Percentiles rank a stretch among this genome's conserved stretches.
These are phyloP conservation scores for Pulchroboletus neoregius DNA, from an alignment of 1,284 basidiomycete genomes.

Conservation along the genomic window DNA sequence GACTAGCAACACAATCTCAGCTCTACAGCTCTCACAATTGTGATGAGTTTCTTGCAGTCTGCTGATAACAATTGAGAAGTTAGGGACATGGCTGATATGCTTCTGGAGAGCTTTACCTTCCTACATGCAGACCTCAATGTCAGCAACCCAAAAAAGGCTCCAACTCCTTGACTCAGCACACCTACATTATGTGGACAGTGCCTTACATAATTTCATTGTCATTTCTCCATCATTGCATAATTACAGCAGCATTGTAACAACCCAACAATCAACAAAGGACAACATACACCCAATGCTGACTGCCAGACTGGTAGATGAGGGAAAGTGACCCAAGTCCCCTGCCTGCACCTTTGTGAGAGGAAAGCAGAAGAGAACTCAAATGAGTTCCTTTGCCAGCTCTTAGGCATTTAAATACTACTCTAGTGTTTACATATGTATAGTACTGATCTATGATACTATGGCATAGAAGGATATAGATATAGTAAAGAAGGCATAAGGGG, in stretches of 20 bases:
- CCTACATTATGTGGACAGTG: background rate
- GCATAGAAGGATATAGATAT: too few relatives aligned
- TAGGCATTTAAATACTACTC: too few relatives aligned
- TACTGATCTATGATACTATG: too few relatives aligned
- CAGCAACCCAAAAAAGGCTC: background rate
- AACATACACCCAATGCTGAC: too few relatives aligned
- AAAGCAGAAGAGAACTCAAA: too few relatives aligned
- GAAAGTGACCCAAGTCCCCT: too few relatives aligned
- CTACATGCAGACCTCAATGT: constrained; percentile 2
- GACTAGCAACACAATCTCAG: background rate
- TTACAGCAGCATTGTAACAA: background rate
- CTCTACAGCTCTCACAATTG: background rate
- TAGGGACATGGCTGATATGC: background rate
- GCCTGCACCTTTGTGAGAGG: too few relatives aligned
- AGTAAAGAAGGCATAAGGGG: too few relatives aligned
- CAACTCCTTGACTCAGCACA: constrained; percentile 2
- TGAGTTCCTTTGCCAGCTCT: too few relatives aligned
- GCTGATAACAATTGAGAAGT: background rate
- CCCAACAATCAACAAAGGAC: too few relatives aligned
- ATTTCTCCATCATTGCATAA: background rate
- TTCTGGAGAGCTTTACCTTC: background rate
- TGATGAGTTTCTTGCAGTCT: constrained; percentile 2
- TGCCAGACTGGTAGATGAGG: too few relatives aligned
- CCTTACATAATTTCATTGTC: background rate
- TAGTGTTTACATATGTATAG: too few relatives aligned